Conservation (phyloP, 441 rosid species). For the Eruca vesicaria region DNA sequence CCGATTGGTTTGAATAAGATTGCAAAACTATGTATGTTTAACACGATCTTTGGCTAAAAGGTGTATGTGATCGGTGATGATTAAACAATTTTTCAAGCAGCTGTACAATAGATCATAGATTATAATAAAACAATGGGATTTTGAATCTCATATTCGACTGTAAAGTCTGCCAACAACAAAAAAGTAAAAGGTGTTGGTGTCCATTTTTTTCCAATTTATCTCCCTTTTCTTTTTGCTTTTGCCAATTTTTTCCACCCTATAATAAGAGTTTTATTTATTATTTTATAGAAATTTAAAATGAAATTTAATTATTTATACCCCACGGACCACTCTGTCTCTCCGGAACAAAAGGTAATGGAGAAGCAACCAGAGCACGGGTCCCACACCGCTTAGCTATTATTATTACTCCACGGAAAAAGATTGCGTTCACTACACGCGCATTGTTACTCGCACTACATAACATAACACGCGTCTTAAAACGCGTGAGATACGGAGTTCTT, state of each 20-base stretch:
- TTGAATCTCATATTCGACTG: constrained; percentile 28
- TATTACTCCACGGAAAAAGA: neutral
- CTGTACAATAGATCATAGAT: constrained; percentile 5
- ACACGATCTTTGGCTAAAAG: neutral
- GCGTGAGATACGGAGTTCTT: constrained; percentile 19
- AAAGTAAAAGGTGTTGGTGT: constrained; percentile 26
- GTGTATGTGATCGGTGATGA: neutral
- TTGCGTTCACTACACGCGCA: constrained; percentile 26
- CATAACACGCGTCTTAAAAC: neutral
- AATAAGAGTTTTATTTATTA: neutral
- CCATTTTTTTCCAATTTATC: constrained; percentile 18
- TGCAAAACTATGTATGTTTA: neutral
- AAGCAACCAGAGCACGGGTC: constrained; percentile 39
- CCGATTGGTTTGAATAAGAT: neutral
- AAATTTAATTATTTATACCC: constrained; percentile 28
- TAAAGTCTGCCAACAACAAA: constrained; percentile 29
- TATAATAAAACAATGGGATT: neutral
- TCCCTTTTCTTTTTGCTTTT: constrained; percentile 28
- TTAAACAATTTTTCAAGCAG: constrained; percentile 15
- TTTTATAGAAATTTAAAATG: neutral
- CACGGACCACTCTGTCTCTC: constrained; percentile 41
- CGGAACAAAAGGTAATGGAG: constrained; percentile 38
- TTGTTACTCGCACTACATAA: neutral
- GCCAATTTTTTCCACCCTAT: neutral
- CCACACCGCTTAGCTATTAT: constrained; percentile 40